Conservation (phyloP, 495 filamentous ascomycete species). For the Hypoxylon rickii region DNA sequence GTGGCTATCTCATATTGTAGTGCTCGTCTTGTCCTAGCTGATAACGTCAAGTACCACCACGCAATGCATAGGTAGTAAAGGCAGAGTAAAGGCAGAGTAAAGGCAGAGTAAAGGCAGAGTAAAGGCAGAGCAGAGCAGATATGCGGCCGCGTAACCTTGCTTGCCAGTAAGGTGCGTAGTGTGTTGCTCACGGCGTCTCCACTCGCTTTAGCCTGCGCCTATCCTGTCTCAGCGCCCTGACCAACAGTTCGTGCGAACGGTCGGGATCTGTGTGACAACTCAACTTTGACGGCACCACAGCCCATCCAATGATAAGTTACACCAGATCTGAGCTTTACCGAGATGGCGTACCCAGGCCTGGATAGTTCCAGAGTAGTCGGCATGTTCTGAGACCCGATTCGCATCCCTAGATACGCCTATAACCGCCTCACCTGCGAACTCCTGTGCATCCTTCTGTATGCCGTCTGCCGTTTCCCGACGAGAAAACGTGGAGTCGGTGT, state of each 20-base stretch:
- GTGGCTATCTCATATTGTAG: neutral
- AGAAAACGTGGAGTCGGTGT: conserved; percentile 34
- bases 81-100: too few species aligned
- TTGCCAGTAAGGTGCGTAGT: too few species aligned
- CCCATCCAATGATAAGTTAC: conserved; percentile 12
- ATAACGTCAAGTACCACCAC: conserved; percentile 4
- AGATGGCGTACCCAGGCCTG: neutral
- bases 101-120: too few species aligned
- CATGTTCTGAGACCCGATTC: conserved; percentile 4
- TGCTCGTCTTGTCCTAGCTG: conserved; percentile 1
- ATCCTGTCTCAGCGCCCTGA: conserved; percentile 44
- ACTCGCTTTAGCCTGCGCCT: conserved; percentile 3
- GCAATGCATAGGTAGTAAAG: too few species aligned
- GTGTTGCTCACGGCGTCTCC: conserved; percentile 4
- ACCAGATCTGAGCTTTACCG: conserved; percentile 7
- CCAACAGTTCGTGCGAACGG: conserved; percentile 48
- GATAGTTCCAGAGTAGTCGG: conserved; percentile 1
- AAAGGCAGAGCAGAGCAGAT: conserved; percentile 6
- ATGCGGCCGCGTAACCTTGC: too few species aligned
- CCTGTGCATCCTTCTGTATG: conserved; percentile 31
- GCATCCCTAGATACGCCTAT: neutral
- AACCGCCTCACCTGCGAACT: conserved; percentile 30
- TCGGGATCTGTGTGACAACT: conserved; percentile 42
- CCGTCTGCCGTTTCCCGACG: conserved; percentile 20
- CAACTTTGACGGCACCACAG: conserved; percentile 18